Conservation (phyloP, 2,329 filamentous ascomycete genomes). For the Stagonosporopsis cucurbitacearum region DNA sequence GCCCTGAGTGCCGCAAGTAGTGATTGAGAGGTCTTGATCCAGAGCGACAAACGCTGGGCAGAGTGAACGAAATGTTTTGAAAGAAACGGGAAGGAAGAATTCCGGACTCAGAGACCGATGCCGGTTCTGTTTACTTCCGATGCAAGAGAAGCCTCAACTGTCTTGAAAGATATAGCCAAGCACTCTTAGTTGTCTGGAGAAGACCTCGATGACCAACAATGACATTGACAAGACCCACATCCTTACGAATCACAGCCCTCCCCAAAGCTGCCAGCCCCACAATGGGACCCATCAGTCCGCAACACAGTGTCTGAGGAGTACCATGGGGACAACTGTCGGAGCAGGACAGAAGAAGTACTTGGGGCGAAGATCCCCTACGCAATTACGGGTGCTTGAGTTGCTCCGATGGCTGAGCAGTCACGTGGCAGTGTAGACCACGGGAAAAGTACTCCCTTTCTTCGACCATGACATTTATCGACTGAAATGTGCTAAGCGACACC, state of each 20-base stretch:
- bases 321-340: conserved; percentile 6
- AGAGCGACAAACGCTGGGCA: background rate
- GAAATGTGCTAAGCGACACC: background rate
- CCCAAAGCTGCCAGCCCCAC: background rate
- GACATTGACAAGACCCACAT: background rate
- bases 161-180: conserved; percentile 18
- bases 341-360: conserved; percentile 1
- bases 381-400: background rate
- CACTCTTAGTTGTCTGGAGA: conserved; percentile 12
- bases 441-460: background rate
- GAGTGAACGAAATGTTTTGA: conserved; percentile 7
- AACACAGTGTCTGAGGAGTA: background rate
- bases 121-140: conserved; percentile 5
- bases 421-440: background rate
- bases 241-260: background rate
- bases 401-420: background rate
- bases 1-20: background rate
- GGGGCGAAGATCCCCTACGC: background rate
- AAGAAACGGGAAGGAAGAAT: conserved; percentile 6
- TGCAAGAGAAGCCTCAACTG: conserved; percentile 15
- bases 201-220: background rate
- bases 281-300: background rate
- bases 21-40: background rate
- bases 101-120: background rate
- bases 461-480: background rate